phyloP scores from a whole-genome alignment of 352 stramenopile genomes.

The Pythium utonaiense region DNA sequence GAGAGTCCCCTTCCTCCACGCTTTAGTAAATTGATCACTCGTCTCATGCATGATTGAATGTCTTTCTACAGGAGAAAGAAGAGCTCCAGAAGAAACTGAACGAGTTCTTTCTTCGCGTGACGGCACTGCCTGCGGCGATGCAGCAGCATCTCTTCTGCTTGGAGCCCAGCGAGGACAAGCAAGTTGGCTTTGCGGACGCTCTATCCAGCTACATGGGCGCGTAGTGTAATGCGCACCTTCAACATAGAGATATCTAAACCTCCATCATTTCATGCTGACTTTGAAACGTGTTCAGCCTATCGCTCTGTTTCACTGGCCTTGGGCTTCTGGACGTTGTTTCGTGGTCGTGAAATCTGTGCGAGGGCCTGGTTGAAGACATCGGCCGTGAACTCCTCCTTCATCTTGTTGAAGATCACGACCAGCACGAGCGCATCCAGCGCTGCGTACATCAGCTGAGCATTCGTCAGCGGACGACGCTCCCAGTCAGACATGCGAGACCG shows the following conservation, averaged over 20 bases:
- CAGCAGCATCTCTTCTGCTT: slow-evolving; percentile 70
- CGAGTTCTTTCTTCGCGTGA: slow-evolving; percentile 76
- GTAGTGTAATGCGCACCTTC: slow-evolving; percentile 14
- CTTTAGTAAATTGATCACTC: no score
- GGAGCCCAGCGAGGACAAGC: slow-evolving; percentile 25
- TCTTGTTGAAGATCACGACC: slow-evolving; percentile 51
- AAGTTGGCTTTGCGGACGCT: slow-evolving; percentile 65
- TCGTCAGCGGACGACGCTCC: slow-evolving; percentile 62
- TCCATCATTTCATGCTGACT: background rate
- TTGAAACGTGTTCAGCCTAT: no score
- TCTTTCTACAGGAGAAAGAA: slow-evolving; percentile 77
- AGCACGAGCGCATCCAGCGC: slow-evolving; percentile 70
- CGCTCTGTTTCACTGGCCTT: no score
- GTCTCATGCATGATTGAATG: no score
- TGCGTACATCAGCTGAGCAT: slow-evolving; percentile 64
- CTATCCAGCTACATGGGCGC: slow-evolving; percentile 73
- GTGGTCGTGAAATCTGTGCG: background rate
- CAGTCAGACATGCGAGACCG: slow-evolving; percentile 71
- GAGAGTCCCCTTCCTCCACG: no score
- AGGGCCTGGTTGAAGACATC: slow-evolving; percentile 24
- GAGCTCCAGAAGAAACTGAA: slow-evolving; percentile 78
- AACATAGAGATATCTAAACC: background rate
- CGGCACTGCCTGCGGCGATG: slow-evolving; percentile 53
- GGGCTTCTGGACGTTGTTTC: background rate
- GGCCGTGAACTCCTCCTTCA: slow-evolving; percentile 35